Base-by-base conservation (phyloP, 495 filamentous ascomycete genomes). In the Staphylotrichum tortipilum region DNA sequence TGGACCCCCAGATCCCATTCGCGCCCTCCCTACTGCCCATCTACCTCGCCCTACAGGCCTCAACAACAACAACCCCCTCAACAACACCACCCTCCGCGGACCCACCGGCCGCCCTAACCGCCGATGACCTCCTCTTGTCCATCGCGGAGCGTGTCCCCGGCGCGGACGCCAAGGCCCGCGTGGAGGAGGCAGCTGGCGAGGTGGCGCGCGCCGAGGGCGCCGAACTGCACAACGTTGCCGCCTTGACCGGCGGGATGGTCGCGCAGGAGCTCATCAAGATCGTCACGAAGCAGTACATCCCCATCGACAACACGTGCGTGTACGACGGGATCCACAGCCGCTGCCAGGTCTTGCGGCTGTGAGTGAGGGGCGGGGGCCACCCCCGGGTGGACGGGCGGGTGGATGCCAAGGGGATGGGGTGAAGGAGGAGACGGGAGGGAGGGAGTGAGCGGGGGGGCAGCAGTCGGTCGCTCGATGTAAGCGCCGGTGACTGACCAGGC, bases 191-290 rank as follows among this genome's bases (percentile, higher is more conserved):
- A 22, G 76, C 81, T 43, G 71, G 75, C 41, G 85, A 89, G 62
- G 70, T 89, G 23, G 82, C 79, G 35, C 78, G 90, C 29, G 85
- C 86, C 26, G 84, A 82, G 44, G 88, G 88, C 28, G 86, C 80
- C 36, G 92, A 99, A 67, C 71, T 99, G 55, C 94, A 97, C 69
- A 96, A 96, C 64, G 86, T 95, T 43, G 82, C 90, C n/a, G 82
- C 89, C 21, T 65, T 97, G 40, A 85, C 84, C 7, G 92, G 94
- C 17, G 94, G 92, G 0, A 82, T 99, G 68, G 85, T 94, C 21
- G 88, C 90, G 24, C 92, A 99, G 69, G 92, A 99, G 72, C 78
- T 88, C 24, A 89, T 97, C 63, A 99, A 99, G 75, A 83, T 95
- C 23, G 76, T 97, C 52, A 99, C 92, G 41, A 82, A 88, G 66